A percentile compares a stretch with the other conserved stretches of the same genome.
phyloP scores from a whole-genome alignment of 352 stramenopile species.

The Globisporangium iwayamae region DNA sequence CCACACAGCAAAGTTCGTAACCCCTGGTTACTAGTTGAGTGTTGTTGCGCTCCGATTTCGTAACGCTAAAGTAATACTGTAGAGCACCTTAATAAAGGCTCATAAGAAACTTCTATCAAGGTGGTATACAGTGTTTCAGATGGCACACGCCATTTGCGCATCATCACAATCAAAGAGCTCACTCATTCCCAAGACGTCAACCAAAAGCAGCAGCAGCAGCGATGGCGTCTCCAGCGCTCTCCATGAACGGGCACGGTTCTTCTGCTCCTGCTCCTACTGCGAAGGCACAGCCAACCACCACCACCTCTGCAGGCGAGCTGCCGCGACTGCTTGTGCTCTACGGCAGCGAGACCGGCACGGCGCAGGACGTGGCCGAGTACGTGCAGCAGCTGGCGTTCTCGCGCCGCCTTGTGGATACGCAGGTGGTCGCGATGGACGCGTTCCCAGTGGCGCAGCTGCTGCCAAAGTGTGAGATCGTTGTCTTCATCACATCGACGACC shows the following conservation, averaged over 20 bases:
- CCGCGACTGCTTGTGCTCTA: slow-evolving; percentile 85
- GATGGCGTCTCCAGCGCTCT: background rate
- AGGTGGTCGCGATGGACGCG: slow-evolving; percentile 60
- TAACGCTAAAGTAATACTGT: too few relatives aligned
- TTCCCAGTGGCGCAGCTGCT: slow-evolving; percentile 55
- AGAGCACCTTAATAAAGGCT: too few relatives aligned
- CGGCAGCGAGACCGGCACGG: slow-evolving; percentile 87
- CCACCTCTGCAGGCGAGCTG: background rate
- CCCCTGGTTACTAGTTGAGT: background rate
- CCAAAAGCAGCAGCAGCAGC: background rate
- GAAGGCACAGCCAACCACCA: background rate
- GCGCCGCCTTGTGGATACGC: slow-evolving; percentile 50
- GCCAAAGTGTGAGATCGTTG: slow-evolving; percentile 50
- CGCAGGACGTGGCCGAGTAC: slow-evolving; percentile 83
- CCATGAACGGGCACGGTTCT: slow-evolving; percentile 1
- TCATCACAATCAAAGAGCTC: background rate
- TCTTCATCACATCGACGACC: slow-evolving; percentile 91
- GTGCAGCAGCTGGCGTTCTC: slow-evolving; percentile 65
- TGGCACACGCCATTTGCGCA: too few relatives aligned
- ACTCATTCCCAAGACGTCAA: background rate
- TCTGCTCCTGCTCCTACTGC: background rate
- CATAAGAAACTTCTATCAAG: background rate
- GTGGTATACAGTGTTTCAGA: too few relatives aligned
- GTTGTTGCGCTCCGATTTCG: background rate
- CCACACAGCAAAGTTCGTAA: background rate